Evolutionary conservation across 306 rosid species (phyloP).

Genomic region (Clitoria ternatea): DNA sequence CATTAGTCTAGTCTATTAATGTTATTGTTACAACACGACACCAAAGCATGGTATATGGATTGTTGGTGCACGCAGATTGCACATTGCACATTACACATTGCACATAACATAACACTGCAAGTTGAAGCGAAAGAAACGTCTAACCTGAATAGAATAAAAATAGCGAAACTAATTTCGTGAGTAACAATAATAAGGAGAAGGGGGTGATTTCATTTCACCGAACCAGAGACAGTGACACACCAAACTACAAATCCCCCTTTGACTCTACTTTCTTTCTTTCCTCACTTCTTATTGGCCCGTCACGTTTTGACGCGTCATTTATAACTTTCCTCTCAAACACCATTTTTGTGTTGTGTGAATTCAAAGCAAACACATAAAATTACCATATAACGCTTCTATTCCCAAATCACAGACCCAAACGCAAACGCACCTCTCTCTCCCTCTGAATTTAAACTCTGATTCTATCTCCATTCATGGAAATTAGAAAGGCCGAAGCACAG

Average conservation of each 20-base stretch:
- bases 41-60: slow-evolving; percentile 6
- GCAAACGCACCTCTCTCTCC: background rate
- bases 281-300: slow-evolving; percentile 34
- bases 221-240: slow-evolving; percentile 24
- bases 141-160: slow-evolving; percentile 28
- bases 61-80: background rate
- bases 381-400: background rate
- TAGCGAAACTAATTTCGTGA: background rate
- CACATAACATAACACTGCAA: slow-evolving; percentile 9
- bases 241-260: slow-evolving; percentile 30
- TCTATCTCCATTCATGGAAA: background rate
- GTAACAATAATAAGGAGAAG: background rate
- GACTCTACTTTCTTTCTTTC: slow-evolving; percentile 17
- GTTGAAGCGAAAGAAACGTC: slow-evolving; percentile 44
- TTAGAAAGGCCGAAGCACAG: background rate
- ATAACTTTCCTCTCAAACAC: background rate
- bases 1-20: background rate
- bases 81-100: no score
- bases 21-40: no score
- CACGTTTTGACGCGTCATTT: slow-evolving; percentile 29
- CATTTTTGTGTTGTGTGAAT: slow-evolving; percentile 30
- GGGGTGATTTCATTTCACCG: slow-evolving; percentile 12
- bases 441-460: slow-evolving; percentile 10
- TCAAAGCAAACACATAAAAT: slow-evolving; percentile 34
- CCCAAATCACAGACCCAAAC: background rate